phyloP scores from a whole-genome alignment of 2,329 filamentous ascomycete species.

The Colletotrichum endophyticum region DNA sequence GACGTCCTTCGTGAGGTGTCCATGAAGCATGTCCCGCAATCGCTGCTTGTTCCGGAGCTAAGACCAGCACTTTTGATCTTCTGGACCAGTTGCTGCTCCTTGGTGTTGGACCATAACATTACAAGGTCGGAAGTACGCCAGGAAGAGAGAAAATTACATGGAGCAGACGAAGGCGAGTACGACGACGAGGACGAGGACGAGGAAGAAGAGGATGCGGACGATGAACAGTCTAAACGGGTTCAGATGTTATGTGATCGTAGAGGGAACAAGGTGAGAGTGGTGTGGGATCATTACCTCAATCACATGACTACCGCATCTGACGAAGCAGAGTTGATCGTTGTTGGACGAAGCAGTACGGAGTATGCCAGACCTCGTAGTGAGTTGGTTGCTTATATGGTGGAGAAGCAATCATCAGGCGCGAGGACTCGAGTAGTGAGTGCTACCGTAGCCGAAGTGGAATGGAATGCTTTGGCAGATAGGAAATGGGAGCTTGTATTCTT shows the following conservation, averaged over 20 bases:
- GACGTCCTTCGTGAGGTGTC: rapidly evolving
- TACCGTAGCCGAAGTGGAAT: neutral
- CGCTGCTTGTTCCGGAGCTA: neutral
- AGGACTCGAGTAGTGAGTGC: neutral
- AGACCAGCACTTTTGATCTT: neutral
- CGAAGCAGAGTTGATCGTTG: neutral
- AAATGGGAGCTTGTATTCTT: neutral
- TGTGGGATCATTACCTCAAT: neutral
- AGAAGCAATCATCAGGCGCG: neutral
- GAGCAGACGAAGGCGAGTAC: neutral
- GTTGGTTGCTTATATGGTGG: neutral
- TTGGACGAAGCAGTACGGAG: neutral
- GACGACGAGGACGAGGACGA: neutral
- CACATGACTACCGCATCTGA: neutral
- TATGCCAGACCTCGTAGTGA: neutral
- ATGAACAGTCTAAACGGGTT: neutral
- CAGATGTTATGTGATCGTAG: neutral
- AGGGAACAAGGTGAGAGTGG: neutral
- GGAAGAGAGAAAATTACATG: neutral
- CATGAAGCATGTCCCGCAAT: rapidly evolving
- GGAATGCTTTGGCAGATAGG: neutral
- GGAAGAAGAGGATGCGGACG: neutral
- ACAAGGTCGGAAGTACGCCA: neutral
- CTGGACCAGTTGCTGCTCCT: neutral
- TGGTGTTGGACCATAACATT: neutral